Percentiles rank a stretch among this genome's conserved stretches.
Evolutionary conservation across 1,284 basidiomycete species (phyloP).

Genomic region (Heterobasidion irregulare): DNA sequence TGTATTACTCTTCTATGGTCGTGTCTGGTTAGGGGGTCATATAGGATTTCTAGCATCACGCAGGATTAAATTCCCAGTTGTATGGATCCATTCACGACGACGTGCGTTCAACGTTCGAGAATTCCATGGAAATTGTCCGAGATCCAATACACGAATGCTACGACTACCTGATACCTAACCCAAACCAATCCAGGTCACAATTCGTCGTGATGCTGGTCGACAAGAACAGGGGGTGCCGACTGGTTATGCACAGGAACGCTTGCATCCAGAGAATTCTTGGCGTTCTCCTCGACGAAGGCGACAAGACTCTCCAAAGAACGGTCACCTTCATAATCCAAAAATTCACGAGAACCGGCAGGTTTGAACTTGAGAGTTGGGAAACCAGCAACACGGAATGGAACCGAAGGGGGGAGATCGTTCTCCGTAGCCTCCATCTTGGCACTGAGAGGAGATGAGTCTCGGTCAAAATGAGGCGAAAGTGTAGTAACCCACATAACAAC

Average conservation of each 20-base stretch:
- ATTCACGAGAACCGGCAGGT: conserved; percentile 78
- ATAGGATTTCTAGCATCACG: background rate
- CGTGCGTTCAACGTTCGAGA: no score
- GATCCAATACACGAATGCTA: no score
- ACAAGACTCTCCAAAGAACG: conserved; percentile 81
- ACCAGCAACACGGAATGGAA: conserved; percentile 78
- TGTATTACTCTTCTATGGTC: background rate
- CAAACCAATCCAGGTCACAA: conserved; percentile 6
- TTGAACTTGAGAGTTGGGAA: conserved; percentile 99
- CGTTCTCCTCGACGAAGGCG: conserved; percentile 77
- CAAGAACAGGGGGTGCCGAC: conserved; percentile 13
- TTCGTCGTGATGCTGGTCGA: conserved; percentile 24
- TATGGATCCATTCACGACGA: background rate
- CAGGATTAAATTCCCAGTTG: background rate
- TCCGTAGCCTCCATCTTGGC: conserved; percentile 96
- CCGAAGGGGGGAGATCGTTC: conserved; percentile 88
- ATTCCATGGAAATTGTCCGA: no score
- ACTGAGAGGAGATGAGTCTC: conserved; percentile 31
- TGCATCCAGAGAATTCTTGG: conserved; percentile 54
- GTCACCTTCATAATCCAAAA: conserved; percentile 92
- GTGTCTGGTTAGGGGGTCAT: background rate
- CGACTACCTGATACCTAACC: no score
- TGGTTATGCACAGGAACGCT: conserved; percentile 14
- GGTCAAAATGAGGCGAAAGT: conserved; percentile 3
- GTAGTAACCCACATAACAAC: conserved; percentile 64